Evolutionary conservation across 352 stramenopile genomes (phyloP).

Genomic region (Elongisporangium anandrum): DNA sequence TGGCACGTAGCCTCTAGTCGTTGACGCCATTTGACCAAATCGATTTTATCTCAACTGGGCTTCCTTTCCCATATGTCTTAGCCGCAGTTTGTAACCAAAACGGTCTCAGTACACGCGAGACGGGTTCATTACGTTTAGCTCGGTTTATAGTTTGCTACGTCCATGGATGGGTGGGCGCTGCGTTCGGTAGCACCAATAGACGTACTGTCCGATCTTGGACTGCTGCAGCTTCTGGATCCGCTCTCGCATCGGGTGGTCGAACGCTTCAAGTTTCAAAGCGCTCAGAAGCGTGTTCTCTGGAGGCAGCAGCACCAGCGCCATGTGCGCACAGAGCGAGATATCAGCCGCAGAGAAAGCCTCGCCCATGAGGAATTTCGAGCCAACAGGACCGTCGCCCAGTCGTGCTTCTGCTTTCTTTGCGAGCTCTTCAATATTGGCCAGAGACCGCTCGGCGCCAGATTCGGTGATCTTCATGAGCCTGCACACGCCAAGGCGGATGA

Average conservation of each 20-base stretch:
- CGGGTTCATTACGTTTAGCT: no score
- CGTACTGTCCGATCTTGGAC: slow-evolving; percentile 39
- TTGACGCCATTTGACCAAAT: no score
- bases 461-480: slow-evolving; percentile 27
- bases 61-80: no score
- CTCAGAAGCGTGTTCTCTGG: slow-evolving; percentile 31
- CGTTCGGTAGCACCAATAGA: slow-evolving; percentile 54
- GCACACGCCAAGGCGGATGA: neutral
- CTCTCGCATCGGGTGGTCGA: slow-evolving; percentile 8
- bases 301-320: slow-evolving; percentile 31
- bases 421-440: slow-evolving; percentile 24
- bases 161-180: slow-evolving; percentile 25
- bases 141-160: no score
- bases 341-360: slow-evolving; percentile 41
- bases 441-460: slow-evolving; percentile 14
- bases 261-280: neutral
- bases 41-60: no score
- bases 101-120: no score
- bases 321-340: slow-evolving; percentile 49
- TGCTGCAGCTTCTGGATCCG: slow-evolving; percentile 22
- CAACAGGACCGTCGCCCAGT: slow-evolving; percentile 34
- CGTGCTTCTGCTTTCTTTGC: slow-evolving; percentile 13
- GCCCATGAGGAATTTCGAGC: slow-evolving; percentile 31
- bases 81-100: no score
- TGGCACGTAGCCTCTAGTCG: no score